Evolutionary conservation across 352 stramenopile genomes (phyloP).

Genomic region (Peronospora belbahrii): DNA sequence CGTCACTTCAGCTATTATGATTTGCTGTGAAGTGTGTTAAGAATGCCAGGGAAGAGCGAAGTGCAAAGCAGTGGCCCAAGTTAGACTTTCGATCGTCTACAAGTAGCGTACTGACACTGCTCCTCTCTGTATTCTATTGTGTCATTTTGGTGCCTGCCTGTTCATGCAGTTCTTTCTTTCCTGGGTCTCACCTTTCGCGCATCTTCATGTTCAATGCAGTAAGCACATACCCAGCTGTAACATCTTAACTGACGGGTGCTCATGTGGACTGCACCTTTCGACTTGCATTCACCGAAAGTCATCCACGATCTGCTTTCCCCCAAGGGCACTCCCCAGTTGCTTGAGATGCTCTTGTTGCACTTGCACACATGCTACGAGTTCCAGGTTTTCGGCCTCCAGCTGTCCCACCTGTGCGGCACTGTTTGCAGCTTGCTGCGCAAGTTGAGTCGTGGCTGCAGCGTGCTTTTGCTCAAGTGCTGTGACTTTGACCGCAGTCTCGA

Average conservation of each 20-base stretch:
- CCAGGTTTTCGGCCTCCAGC: conserved; percentile 42
- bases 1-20: conserved; percentile 17
- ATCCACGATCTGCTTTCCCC: conserved; percentile 34
- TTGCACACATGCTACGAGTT: conserved; percentile 30
- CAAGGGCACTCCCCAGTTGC: conserved; percentile 47
- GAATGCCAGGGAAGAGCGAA: conserved; percentile 13
- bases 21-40: conserved; percentile 20
- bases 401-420: conserved; percentile 28
- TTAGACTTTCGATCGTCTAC: conserved; percentile 26
- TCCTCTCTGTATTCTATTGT: conserved; percentile 29
- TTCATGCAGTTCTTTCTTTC: conserved; percentile 13
- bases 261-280: conserved; percentile 10
- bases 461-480: conserved; percentile 44
- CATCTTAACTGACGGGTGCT: conserved; percentile 8
- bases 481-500: conserved; percentile 42
- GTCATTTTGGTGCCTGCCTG: conserved; percentile 20
- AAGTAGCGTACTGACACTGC: conserved; percentile 17
- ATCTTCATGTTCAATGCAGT: no score
- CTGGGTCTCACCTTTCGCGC: conserved; percentile 8
- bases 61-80: conserved; percentile 17
- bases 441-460: conserved; percentile 29
- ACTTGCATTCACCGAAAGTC: conserved; percentile 27
- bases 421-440: conserved; percentile 29
- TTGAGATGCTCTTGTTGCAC: conserved; percentile 37
- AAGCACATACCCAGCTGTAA: conserved; percentile 18